Base-by-base conservation (phyloP, 371 early-diverging fungal species). In the Fennellomyces sp. region DNA sequence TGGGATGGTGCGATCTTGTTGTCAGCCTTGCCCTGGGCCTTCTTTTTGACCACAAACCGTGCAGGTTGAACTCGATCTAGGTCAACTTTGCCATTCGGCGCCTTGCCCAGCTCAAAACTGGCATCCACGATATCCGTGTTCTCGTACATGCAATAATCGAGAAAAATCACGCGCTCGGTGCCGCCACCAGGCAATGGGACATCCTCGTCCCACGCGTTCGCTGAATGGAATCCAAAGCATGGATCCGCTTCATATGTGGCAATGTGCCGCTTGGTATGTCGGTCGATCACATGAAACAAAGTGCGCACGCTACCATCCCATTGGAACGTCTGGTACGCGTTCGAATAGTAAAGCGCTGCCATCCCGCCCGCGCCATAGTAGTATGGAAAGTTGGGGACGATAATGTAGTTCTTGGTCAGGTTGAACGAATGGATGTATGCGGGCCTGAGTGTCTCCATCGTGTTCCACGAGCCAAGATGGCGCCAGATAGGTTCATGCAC, bases 221-320 rank as follows among this genome's bases (percentile, higher is more conserved):
- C 66, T 5, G 78, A 61, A 52, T 88, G 88, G 67, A 88, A 83
- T 25, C 83, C 68, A 56, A 84, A 88, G 56, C 78, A 84, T 2
- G 88, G 83, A 19, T 81, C 84, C 5, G 80, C 75, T 30, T 83
- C 83, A 41, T 82, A 88, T 0, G 87, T 86, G 11, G 87, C 88
- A 15, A 88, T 75, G 61, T 83, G 85, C 8, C 82, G 64, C 2
- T 78, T 80, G 11, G 69, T 66, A 6, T 65, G 59, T 1, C 87
- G 78, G 28, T 85, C 85, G 28, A 88, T 66, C 2, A 88, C 80
- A 64, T 88, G 83, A 51, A 85, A 85, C 0, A 78, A 58, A 0
- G 83, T 75, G 41, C 76, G 78, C 33, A 73, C 51, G 2, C 66
- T 82, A 27, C 73, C 76, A 27, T 86, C 84, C 72, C 83, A 82